Evolutionary conservation across 2,329 filamentous ascomycete species (phyloP), one percentile per base, ranked within the genome.

Genomic region (Colletotrichum tabaci): DNA sequence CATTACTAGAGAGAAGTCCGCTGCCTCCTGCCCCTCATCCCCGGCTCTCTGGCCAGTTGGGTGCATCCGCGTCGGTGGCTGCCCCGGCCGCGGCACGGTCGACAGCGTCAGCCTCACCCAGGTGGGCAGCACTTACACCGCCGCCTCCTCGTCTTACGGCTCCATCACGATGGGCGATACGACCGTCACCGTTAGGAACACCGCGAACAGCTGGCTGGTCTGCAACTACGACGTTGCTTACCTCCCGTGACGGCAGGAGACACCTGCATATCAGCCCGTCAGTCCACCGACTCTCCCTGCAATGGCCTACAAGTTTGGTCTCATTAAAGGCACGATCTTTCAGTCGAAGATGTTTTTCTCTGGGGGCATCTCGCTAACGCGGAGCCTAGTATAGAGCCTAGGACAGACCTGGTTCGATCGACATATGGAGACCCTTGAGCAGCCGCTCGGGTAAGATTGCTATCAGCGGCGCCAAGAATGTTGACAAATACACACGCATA

Each of bases 141-240:
- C 65, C 30, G 56, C 40, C 7, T 38, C 57, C 6, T n/a, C 65
- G 7, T 56, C 57, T 4, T 67, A 67, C 42, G 65, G 65, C 21
- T 42, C 49, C 58, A 62, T 63, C 58, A 67, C 42, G 12, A 56
- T 63, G 50, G 21, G 38, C 42, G 50, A 56, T 18, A 56, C 15
- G n/a, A 67, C 66, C 9, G 30, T 67, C 9, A 49, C 66, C 4
- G 66, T 67, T 50, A 30, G 63, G 42, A 67, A 67, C 66, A 63
- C 58, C 13, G 62, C 66, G n/a, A 57, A 63, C 16, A 67, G 63
- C 30, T 67, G 58, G 66, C 42, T 63, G 49, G 55, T 63, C 66
- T 63, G 66, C 66, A 35, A 35, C 6, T 67, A 63, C 50, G 66
- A 50, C 21, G 55, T 57, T 16, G 18, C 55, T 16, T 67, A 8